phyloP scores from a whole-genome alignment of 176 grass and related monocot genomes.

The Eragrostis nindensis region DNA sequence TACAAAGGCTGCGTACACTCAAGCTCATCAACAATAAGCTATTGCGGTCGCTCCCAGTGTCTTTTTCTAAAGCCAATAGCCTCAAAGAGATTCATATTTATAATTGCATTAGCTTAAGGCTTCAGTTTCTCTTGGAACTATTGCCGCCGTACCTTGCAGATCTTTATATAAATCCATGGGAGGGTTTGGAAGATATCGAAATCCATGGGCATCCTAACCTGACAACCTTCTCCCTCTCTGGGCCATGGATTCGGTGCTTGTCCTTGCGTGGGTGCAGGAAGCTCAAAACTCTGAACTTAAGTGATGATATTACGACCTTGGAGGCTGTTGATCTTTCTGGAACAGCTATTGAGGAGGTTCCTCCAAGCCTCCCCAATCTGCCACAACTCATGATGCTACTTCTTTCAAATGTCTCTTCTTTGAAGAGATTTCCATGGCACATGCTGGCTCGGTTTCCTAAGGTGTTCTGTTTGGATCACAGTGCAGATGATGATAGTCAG shows the following conservation, averaged over 20 bases:
- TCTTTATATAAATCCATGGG: background rate
- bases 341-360: conserved; percentile 6
- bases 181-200: background rate
- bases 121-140: background rate
- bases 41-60: background rate
- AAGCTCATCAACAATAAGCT: background rate
- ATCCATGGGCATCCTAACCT: conserved; percentile 11
- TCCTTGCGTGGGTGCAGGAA: background rate
- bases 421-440: conserved; percentile 9
- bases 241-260: background rate
- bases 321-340: conserved; percentile 1
- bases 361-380: background rate
- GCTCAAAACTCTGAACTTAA: background rate
- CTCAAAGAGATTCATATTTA: conserved; percentile 3
- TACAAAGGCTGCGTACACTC: background rate
- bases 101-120: background rate
- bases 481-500: background rate
- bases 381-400: background rate
- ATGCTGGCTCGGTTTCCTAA: background rate
- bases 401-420: background rate
- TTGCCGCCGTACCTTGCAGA: background rate
- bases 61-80: background rate
- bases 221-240: background rate
- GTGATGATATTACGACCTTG: background rate
- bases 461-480: background rate